Evolutionary conservation across 306 rosid species (phyloP), one percentile per base, ranked within the genome.

Genomic region (Sindora glabra): DNA sequence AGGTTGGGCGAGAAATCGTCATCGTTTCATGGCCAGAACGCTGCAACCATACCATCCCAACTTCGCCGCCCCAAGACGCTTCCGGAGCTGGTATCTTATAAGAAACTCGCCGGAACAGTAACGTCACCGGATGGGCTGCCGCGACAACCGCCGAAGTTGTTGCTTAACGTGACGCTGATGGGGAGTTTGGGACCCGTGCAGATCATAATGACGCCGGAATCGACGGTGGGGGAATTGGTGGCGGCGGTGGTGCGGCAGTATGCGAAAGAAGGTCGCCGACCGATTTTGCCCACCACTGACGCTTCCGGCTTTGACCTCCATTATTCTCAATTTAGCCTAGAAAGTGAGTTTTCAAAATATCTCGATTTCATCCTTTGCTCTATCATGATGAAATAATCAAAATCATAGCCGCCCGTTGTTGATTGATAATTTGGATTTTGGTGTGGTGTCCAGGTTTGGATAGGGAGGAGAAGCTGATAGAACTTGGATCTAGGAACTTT

Each of bases 261-360:
- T 70, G 68, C 58, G 2, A 92, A 82, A 70, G 99, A 92, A 67
- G 70, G 78, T 15, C 95, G 96, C 55, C 90, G 99, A 8, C 97
- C 96, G 5, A 75, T 83, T 40, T 39, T 89, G 48, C 68, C 79
- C 21, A 50, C 81, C 54, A 22, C 41, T 6, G 72, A 63, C 7
- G 64, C 86, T 4, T 56, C 81, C 10, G 25, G 33, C 10, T 89
- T 86, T 73, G 87, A 78, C 56, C 99, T 92, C 70, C 95, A 92
- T 59, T 92, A 84, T 52, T 89, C 97, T 1, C 99, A 92, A 73
- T 92, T 92, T 80, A 87, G 96, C 78, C 65, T 92, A 76, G 95
- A 92, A 84, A 80, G 99, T 92, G 65, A 72, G 86, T 22, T 3
- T 22, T 40, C 1, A 0, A 8, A 21, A 64, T 50, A 26, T 65